Percentiles rank a stretch among this genome's conserved stretches.
Evolutionary conservation across 1,284 basidiomycete genomes (phyloP).

Genomic region (Puccinia horiana): DNA sequence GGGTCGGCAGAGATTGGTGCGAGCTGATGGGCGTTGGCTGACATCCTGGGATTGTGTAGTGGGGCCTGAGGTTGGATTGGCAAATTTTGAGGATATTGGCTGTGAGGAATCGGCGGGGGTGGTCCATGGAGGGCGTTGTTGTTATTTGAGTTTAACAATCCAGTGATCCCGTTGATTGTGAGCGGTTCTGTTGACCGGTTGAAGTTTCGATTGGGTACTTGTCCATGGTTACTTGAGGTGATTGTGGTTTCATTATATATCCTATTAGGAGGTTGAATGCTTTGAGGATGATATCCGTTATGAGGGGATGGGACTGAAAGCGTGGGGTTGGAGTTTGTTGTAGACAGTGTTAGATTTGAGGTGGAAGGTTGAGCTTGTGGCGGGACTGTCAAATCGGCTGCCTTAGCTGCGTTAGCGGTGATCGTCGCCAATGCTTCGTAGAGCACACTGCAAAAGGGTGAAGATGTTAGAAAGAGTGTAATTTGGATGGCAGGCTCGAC

Average conservation of each 20-base stretch:
- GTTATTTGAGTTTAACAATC: constrained; percentile 37
- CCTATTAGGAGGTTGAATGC: not conserved
- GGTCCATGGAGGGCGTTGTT: not conserved
- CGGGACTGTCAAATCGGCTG: not conserved
- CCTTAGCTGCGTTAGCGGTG: constrained; percentile 18
- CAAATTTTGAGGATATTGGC: constrained; percentile 27
- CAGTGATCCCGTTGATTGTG: constrained; percentile 26
- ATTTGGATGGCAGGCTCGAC: not conserved
- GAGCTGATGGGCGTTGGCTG: not conserved
- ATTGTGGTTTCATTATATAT: not conserved
- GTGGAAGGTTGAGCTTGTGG: constrained; percentile 19
- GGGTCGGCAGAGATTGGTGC: constrained; percentile 17
- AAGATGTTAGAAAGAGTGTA: not conserved
- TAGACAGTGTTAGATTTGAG: not conserved
- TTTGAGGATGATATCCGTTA: constrained; percentile 21
- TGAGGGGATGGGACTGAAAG: constrained; percentile 4
- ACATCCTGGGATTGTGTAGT: constrained; percentile 5
- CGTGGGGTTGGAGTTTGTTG: not conserved
- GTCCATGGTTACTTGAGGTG: not conserved
- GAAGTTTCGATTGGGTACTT: constrained; percentile 10
- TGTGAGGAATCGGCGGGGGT: constrained; percentile 19
- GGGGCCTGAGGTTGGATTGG: not conserved
- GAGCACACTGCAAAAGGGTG: constrained; percentile 17
- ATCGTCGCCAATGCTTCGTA: constrained; percentile 37
- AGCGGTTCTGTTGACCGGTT: constrained; percentile 29